Evolutionary conservation across 1,284 basidiomycete species (phyloP).

Genomic region (Anthracocystis panici-leucophaei): DNA sequence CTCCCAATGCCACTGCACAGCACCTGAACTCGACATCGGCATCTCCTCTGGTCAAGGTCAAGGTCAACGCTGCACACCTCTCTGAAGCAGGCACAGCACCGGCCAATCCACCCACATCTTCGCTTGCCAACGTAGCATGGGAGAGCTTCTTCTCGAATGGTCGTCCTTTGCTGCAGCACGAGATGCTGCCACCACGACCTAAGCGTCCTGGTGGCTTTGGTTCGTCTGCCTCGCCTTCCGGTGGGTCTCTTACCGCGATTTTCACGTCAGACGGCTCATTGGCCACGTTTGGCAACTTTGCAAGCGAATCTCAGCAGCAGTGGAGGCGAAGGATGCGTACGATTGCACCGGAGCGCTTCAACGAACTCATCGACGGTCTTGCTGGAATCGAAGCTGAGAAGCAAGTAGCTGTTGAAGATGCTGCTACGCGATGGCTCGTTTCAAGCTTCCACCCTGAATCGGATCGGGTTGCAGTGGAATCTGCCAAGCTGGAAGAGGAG

Average conservation of each 20-base stretch:
- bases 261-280: slow-evolving; percentile 39
- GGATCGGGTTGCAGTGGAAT: slow-evolving; percentile 48
- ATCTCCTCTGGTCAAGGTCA: slow-evolving; percentile 38
- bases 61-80: slow-evolving; percentile 19
- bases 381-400: slow-evolving; percentile 22
- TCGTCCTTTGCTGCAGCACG: slow-evolving; percentile 57
- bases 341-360: slow-evolving; percentile 53
- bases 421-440: slow-evolving; percentile 35
- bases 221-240: slow-evolving; percentile 27
- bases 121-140: slow-evolving; percentile 45
- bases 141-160: slow-evolving; percentile 56
- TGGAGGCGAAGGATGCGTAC: slow-evolving; percentile 44
- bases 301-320: slow-evolving; percentile 33
- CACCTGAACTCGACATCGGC: slow-evolving; percentile 13
- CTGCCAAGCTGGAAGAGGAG: slow-evolving; percentile 51
- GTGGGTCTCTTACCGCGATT: slow-evolving; percentile 44
- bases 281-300: slow-evolving; percentile 44
- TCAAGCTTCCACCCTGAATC: slow-evolving; percentile 48
- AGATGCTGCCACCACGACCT: slow-evolving; percentile 48
- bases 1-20: slow-evolving; percentile 21
- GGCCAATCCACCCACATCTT: slow-evolving; percentile 53
- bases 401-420: slow-evolving; percentile 9
- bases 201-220: slow-evolving; percentile 40
- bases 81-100: slow-evolving; percentile 20
- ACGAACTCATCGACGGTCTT: slow-evolving; percentile 47